These are phyloP conservation scores for Lachnellula arida DNA, from an alignment of 2,329 filamentous ascomycete species.

Conservation along the genomic window DNA sequence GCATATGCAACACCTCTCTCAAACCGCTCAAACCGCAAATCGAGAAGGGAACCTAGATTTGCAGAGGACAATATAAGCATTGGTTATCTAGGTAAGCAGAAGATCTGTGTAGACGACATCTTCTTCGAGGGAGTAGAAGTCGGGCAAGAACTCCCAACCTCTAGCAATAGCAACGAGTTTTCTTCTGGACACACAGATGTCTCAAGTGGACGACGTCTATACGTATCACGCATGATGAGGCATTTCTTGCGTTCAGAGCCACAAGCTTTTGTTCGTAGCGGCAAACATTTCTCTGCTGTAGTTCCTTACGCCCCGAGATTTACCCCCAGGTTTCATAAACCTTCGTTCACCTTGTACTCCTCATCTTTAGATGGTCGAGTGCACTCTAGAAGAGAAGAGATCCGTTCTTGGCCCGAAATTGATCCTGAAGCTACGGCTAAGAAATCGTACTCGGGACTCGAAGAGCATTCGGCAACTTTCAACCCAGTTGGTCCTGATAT, in stretches of 20 bases:
- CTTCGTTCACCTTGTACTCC: conserved; percentile 33
- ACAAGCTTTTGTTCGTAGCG: conserved; percentile 14
- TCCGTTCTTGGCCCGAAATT: conserved; percentile 30
- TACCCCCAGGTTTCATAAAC: conserved; percentile 21
- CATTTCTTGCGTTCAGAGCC: conserved; percentile 33
- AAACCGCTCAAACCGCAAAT: not conserved
- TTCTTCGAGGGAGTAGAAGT: conserved; percentile 35
- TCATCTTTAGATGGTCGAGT: conserved; percentile 13
- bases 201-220: conserved; percentile 41
- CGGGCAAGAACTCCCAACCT: conserved; percentile 27
- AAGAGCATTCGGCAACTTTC: conserved; percentile 12
- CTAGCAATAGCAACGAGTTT: conserved; percentile 27
- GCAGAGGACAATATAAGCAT: conserved; percentile 6
- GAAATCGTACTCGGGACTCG: not conserved
- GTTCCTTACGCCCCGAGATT: conserved; percentile 27
- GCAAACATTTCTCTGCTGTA: conserved; percentile 19
- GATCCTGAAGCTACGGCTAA: conserved; percentile 9
- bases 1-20: not conserved
- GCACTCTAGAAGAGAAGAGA: conserved; percentile 23
- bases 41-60: not conserved
- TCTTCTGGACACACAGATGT: conserved; percentile 25
- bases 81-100: conserved; percentile 36
- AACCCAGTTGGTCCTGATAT: conserved; percentile 10
- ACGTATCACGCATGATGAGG: conserved; percentile 40
- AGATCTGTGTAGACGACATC: conserved; percentile 35